Conservation (phyloP, 306 rosid genomes). For the Gleditsia sinensis region DNA sequence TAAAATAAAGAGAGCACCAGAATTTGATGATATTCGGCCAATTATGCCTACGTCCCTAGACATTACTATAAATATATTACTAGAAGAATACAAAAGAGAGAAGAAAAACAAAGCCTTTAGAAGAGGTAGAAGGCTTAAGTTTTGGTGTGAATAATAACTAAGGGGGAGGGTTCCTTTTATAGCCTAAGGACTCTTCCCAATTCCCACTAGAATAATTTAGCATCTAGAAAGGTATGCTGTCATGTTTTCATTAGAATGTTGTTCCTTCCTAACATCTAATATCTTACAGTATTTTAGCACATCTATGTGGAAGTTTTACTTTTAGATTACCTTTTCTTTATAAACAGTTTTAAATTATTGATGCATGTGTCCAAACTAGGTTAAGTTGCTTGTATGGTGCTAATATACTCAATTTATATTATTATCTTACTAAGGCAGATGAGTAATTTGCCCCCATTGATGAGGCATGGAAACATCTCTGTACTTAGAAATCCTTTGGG, state of each 20-base stretch:
- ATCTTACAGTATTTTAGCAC: not conserved
- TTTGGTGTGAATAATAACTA: too few species aligned
- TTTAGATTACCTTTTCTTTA: conserved; percentile 26
- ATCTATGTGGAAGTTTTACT: not conserved
- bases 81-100: too few species aligned
- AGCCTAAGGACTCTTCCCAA: too few species aligned
- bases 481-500: not conserved
- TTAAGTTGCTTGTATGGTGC: conserved; percentile 20
- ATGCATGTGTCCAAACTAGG: not conserved
- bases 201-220: too few species aligned
- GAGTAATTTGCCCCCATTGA: not conserved
- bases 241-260: conserved; percentile 14
- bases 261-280: not conserved
- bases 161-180: too few species aligned
- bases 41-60: too few species aligned
- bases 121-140: too few species aligned
- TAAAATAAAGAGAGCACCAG: too few species aligned
- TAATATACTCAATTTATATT: conserved; percentile 28
- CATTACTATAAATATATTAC: too few species aligned
- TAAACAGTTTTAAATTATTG: conserved; percentile 1
- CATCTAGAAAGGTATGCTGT: conserved; percentile 80
- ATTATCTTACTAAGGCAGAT: conserved; percentile 53
- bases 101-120: too few species aligned
- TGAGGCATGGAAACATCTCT: not conserved
- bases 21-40: too few species aligned